phyloP scores from a whole-genome alignment of 2,329 filamentous ascomycete genomes.

The Fusarium palustre region DNA sequence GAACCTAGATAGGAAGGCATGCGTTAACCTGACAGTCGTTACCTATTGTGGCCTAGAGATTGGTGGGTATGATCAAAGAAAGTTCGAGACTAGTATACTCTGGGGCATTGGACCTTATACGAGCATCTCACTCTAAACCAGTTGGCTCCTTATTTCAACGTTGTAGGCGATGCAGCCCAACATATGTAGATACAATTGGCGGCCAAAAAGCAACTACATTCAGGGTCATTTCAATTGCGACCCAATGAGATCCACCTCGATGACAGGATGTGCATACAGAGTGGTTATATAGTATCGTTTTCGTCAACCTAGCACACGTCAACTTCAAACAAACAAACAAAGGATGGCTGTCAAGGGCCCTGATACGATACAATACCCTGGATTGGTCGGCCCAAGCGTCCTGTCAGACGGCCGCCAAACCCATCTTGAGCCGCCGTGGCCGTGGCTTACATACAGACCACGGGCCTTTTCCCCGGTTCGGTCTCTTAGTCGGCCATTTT shows the following conservation, averaged over 20 bases:
- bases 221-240: slow-evolving; percentile 19
- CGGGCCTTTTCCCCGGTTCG: slow-evolving; percentile 43
- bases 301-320: slow-evolving; percentile 9
- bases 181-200: slow-evolving; percentile 9
- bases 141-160: neutral
- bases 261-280: slow-evolving; percentile 1
- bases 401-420: slow-evolving; percentile 44
- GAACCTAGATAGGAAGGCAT: slow-evolving; percentile 8
- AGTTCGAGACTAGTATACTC: slow-evolving; percentile 14
- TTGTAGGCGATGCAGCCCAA: slow-evolving; percentile 21
- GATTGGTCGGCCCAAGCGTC: slow-evolving; percentile 43
- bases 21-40: slow-evolving; percentile 1
- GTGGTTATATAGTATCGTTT: neutral
- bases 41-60: neutral
- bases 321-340: slow-evolving; percentile 1
- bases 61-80: slow-evolving; percentile 19
- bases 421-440: slow-evolving; percentile 37
- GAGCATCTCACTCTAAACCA: slow-evolving; percentile 1
- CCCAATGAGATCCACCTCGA: slow-evolving; percentile 32
- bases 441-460: slow-evolving; percentile 24
- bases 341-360: slow-evolving; percentile 19
- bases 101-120: slow-evolving; percentile 18
- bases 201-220: slow-evolving; percentile 31
- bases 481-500: slow-evolving; percentile 46
- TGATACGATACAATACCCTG: slow-evolving; percentile 24